Conservation (phyloP, 345 rosid species). For the Eucalyptus globulus region DNA sequence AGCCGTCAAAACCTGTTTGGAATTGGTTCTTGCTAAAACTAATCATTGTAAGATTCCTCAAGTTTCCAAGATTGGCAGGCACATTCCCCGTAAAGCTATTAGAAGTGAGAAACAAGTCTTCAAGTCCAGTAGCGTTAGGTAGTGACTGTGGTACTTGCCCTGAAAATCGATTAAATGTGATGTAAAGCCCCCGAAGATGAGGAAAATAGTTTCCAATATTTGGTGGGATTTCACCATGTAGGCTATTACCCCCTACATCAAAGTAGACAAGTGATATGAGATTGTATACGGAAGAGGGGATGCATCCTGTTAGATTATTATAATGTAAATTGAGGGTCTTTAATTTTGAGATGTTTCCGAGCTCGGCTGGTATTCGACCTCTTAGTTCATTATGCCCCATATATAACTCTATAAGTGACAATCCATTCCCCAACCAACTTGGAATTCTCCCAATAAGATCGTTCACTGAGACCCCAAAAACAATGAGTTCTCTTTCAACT, state of each 20-base stretch:
- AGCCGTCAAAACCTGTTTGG: neutral
- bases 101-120: neutral
- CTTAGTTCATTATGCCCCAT: accelerated
- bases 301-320: neutral
- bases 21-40: neutral
- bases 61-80: neutral
- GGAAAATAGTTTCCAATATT: neutral
- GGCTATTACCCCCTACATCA: neutral
- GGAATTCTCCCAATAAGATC: accelerated
- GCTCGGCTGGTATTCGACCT: neutral
- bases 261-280: neutral
- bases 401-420: accelerated
- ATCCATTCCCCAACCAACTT: neutral
- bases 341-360: neutral
- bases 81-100: neutral
- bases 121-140: neutral
- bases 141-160: neutral
- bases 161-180: neutral
- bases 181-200: neutral
- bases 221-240: neutral
- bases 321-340: neutral
- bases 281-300: neutral
- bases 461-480: neutral
- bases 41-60: neutral
- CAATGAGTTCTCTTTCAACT: neutral